Evolutionary conservation across 495 filamentous ascomycete genomes (phyloP).

Genomic region (Lepraria neglecta): DNA sequence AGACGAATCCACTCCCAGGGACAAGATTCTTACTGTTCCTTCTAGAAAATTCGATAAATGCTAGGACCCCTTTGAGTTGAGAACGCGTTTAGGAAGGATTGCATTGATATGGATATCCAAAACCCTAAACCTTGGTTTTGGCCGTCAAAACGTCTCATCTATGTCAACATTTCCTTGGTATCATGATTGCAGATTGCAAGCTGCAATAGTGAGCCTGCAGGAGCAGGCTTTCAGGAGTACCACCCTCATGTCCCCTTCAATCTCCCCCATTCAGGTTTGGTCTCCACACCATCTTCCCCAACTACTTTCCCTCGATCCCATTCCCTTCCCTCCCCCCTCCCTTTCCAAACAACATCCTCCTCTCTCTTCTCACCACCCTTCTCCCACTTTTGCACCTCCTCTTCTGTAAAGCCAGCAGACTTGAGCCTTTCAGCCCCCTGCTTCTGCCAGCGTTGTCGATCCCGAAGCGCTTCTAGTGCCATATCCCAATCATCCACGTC

Average conservation of each 20-base stretch:
- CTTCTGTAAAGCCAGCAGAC: slow-evolving; percentile 72
- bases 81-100: too few species aligned
- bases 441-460: slow-evolving; percentile 73
- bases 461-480: slow-evolving; percentile 72
- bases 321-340: slow-evolving; percentile 72
- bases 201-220: too few species aligned
- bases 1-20: too few species aligned
- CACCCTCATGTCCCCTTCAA: slow-evolving; percentile 19
- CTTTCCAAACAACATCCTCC: slow-evolving; percentile 87
- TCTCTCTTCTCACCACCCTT: slow-evolving; percentile 60
- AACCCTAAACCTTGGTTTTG: too few species aligned
- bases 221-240: too few species aligned
- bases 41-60: too few species aligned
- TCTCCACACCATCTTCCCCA: slow-evolving; percentile 48
- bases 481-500: slow-evolving; percentile 67
- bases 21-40: too few species aligned
- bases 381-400: slow-evolving; percentile 73
- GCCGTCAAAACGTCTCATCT: too few species aligned
- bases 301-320: slow-evolving; percentile 90
- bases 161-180: too few species aligned
- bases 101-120: too few species aligned
- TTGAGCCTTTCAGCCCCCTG: slow-evolving; percentile 71
- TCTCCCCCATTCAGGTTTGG: slow-evolving; percentile 21
- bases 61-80: too few species aligned
- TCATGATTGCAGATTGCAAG: too few species aligned